Evolutionary conservation across 2,329 filamentous ascomycete genomes (phyloP).

Genomic region (Fonsecaea nubica): DNA sequence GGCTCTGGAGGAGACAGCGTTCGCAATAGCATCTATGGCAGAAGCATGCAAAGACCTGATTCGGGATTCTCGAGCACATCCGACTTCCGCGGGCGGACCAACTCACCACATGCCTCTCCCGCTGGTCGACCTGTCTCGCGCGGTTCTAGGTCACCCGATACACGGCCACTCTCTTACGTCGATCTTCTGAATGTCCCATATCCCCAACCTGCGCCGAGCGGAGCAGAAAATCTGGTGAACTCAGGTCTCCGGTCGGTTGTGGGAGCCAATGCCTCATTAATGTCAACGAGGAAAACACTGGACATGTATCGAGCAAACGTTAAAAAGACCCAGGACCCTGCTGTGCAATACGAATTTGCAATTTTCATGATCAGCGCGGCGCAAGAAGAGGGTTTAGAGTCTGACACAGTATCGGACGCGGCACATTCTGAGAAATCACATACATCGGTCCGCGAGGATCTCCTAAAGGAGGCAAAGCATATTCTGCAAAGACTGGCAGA

Average conservation of each 20-base stretch:
- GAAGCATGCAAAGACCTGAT: slow-evolving; percentile 69
- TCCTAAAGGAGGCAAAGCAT: slow-evolving; percentile 84
- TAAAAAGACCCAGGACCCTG: slow-evolving; percentile 91
- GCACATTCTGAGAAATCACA: slow-evolving; percentile 53
- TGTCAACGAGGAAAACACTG: slow-evolving; percentile 90
- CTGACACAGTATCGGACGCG: slow-evolving; percentile 41
- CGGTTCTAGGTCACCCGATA: slow-evolving; percentile 62
- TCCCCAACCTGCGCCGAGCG: slow-evolving; percentile 75
- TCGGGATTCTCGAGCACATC: slow-evolving; percentile 79
- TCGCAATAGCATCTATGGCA: slow-evolving; percentile 59
- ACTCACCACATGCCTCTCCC: slow-evolving; percentile 60
- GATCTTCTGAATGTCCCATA: slow-evolving; percentile 73
- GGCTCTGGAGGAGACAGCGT: slow-evolving; percentile 57
- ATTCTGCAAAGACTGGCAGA: slow-evolving; percentile 87
- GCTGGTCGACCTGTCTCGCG: slow-evolving; percentile 57
- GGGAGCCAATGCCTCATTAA: slow-evolving; percentile 86
- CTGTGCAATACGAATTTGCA: slow-evolving; percentile 94
- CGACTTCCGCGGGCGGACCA: slow-evolving; percentile 70
- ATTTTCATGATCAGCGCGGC: slow-evolving; percentile 91
- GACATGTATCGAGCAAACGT: slow-evolving; percentile 98
- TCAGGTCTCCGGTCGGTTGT: slow-evolving; percentile 77
- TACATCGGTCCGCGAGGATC: slow-evolving; percentile 65
- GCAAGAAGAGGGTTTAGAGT: slow-evolving; percentile 72
- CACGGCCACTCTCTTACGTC: slow-evolving; percentile 65
- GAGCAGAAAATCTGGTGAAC: slow-evolving; percentile 72